Base-by-base conservation (phyloP, 257 asterid genomes). In the Oldenlandia corymbosa region DNA sequence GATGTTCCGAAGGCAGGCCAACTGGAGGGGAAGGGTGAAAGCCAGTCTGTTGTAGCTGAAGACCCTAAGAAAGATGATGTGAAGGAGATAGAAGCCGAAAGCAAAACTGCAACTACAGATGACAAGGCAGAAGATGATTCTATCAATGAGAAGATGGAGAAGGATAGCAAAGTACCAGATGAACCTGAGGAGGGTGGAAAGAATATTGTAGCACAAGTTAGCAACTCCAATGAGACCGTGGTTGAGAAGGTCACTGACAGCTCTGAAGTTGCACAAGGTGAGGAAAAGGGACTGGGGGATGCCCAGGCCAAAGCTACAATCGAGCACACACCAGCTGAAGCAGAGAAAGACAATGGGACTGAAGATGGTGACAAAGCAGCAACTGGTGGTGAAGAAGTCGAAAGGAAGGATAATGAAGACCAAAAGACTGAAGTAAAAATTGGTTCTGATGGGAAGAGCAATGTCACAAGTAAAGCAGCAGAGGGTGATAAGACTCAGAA, bases 401-500 rank as follows among this genome's bases (percentile, higher is more conserved):
- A 28, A 60, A 60, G 24, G 8, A 62, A 57, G 41, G 66, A 54
- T 48, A 65, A 60, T 65, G 64, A 30, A 10, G 66, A 42, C 24
- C 31, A 57, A 36, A 49, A 24, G 14, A 30, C 17, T 54, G 73
- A 54, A 61, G 65, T 52, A n/a, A 39, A 30, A 28, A 36, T 48
- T 37, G 57, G 41, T 53, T 39, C 62, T 10, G 71, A 23, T 16
- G 77, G 70, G 34, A 69, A 66, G 47, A 59, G 42, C 57, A 65
- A 49, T 66, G 21, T 48, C 68, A 46, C 20, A 60, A 72, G 37
- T 51, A 67, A 58, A 52, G 49, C 58, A 3, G 69, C 46, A 17
- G 78, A 67, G 61, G 84, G 65, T 50, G 83, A 76, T 60, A 64
- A 45, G 41, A 64, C 42, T 7, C 66, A 41, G 60, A 77, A 80